These are phyloP conservation scores for Eucalyptus decipiens DNA, from an alignment of 345 rosid genomes.

Conservation along the genomic window DNA sequence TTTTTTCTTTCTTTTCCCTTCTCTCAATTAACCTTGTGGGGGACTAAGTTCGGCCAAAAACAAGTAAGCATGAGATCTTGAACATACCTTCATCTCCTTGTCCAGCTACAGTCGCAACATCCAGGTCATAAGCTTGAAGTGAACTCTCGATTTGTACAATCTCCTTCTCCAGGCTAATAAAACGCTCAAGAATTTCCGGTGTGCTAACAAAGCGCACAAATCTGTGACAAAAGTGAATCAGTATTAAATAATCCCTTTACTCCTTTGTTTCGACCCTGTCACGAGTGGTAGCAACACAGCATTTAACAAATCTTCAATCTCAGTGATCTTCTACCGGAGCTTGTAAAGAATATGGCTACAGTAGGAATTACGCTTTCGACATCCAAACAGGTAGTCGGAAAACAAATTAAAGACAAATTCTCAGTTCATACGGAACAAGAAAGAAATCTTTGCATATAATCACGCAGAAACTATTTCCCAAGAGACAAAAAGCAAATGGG, in stretches of 20 bases:
- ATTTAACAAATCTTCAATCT: not conserved
- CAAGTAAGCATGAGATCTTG: not conserved
- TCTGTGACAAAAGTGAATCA: conserved; percentile 11
- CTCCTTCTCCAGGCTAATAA: conserved; percentile 60
- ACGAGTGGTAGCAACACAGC: not conserved
- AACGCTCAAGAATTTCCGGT: conserved; percentile 87
- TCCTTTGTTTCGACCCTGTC: not conserved
- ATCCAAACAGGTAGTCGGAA: not conserved
- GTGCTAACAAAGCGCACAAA: conserved; percentile 82
- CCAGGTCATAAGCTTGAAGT: conserved; percentile 42
- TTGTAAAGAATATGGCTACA: not conserved
- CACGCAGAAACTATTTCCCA: not conserved
- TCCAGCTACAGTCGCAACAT: conserved; percentile 5
- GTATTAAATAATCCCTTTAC: not conserved
- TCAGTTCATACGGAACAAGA: not conserved
- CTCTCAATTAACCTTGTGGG: not conserved
- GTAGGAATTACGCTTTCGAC: not conserved
- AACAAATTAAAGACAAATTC: not conserved
- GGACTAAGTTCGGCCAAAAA: not conserved
- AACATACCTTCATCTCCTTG: conserved; percentile 34
- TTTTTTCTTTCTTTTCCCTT: not conserved
- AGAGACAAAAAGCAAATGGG: not conserved
- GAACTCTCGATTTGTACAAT: conserved; percentile 63
- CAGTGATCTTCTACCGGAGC: not conserved
- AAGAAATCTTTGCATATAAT: not conserved